These are phyloP conservation scores for Hibiscus mutabilis DNA, from an alignment of 345 rosid species.

Conservation along the genomic window DNA sequence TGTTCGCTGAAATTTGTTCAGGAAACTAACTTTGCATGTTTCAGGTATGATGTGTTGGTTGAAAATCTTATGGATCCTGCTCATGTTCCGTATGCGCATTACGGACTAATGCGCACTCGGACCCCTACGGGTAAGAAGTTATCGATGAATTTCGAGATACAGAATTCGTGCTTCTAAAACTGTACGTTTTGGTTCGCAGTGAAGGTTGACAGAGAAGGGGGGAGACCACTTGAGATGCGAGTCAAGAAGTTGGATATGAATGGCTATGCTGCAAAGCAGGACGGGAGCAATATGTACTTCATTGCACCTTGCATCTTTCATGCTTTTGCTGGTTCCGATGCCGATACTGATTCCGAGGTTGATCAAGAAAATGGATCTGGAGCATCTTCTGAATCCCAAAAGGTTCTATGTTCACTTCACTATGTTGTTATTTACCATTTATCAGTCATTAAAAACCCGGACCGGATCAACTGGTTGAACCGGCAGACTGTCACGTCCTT, in stretches of 20 bases:
- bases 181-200: slow-evolving; percentile 26
- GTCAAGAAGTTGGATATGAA: slow-evolving; percentile 38
- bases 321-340: slow-evolving; percentile 29
- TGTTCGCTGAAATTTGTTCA: background rate
- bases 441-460: no score
- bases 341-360: background rate
- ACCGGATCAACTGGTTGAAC: no score
- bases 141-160: background rate
- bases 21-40: slow-evolving; percentile 11
- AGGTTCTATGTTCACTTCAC: slow-evolving; percentile 22
- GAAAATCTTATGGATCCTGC: slow-evolving; percentile 94
- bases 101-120: slow-evolving; percentile 49
- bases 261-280: slow-evolving; percentile 59
- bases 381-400: slow-evolving; percentile 26
- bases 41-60: slow-evolving; percentile 69
- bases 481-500: no score
- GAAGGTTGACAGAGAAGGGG: slow-evolving; percentile 84
- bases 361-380: slow-evolving; percentile 44
- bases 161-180: background rate
- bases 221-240: slow-evolving; percentile 57
- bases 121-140: slow-evolving; percentile 37
- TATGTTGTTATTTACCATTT: background rate
- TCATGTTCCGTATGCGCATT: slow-evolving; percentile 90
- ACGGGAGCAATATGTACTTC: slow-evolving; percentile 48
- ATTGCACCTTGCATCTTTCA: slow-evolving; percentile 68